phyloP scores from a whole-genome alignment of 768 basidiomycete species.

The Obba rivulosa region DNA sequence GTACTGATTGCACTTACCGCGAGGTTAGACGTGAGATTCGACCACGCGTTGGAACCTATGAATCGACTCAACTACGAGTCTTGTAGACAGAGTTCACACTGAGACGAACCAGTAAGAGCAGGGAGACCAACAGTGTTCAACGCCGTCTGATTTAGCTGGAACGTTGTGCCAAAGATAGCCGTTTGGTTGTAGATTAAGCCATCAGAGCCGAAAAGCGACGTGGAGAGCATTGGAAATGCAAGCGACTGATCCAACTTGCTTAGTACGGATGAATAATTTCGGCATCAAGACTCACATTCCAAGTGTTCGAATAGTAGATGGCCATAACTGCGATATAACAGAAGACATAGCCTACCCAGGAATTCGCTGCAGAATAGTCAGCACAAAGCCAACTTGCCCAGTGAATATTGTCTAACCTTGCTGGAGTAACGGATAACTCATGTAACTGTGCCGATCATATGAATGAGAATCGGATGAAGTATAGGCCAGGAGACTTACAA shows the following conservation, averaged over 20 bases:
- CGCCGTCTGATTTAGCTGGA: conserved; percentile 50
- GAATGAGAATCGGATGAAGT: not conserved
- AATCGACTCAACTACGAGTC: not conserved
- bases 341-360: conserved; percentile 48
- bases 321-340: conserved; percentile 49
- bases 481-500: too few relatives aligned
- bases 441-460: too few relatives aligned
- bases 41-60: conserved; percentile 47
- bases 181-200: conserved; percentile 51
- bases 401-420: conserved; percentile 38
- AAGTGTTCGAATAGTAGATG: conserved; percentile 60
- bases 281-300: conserved; percentile 37
- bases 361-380: conserved; percentile 36
- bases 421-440: conserved; percentile 50
- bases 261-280: conserved; percentile 19
- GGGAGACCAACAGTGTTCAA: conserved; percentile 40
- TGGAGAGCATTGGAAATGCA: conserved; percentile 55
- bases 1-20: conserved; percentile 27
- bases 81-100: not conserved
- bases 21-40: conserved; percentile 42
- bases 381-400: not conserved
- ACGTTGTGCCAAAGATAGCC: conserved; percentile 46
- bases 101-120: conserved; percentile 22
- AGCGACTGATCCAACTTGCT: conserved; percentile 32
- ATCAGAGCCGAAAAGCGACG: conserved; percentile 49